Evolutionary conservation across 1,284 basidiomycete genomes (phyloP), one percentile per base, ranked within the genome.

Genomic region (Cryptococcus neoformans): DNA sequence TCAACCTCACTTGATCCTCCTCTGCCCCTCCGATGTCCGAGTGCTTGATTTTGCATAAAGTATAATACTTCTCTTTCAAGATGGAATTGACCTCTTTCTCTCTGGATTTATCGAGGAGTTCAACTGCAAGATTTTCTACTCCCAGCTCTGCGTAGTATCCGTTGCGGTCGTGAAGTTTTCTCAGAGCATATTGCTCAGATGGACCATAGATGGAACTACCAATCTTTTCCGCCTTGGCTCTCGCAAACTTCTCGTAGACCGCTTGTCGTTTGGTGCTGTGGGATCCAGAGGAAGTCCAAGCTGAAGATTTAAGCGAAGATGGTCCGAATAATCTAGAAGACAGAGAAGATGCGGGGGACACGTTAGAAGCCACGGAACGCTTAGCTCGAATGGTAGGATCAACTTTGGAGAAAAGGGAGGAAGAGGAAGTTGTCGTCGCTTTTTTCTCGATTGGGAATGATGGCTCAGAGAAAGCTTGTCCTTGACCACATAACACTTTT

Each of bases 81-180:
- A 28, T 28, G 28, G 28, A 28, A 28, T 28, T 28, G 28, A 28
- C 28, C 28, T 28, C 28, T 28, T 28, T 28, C 28, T 28, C 28
- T 28, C 4, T 28, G 28, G 28, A 28, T 28, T 28, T 28, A 28
- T 28, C 28, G 4, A 44, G 42, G 42, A 44, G 42, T 12, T 21
- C 42, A 17, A n/a, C 42, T 44, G n/a, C n/a, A 10, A 44, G 42
- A 10, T 21, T 44, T 44, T 44, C 42, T 4, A n/a, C 10, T 3
- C 50, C 56, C 9, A 60, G 46, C 16, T 36, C 40, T 6, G 44
- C 42, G 36, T 60, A 60, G 28, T 53, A 51, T 2, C 56, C 47
- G n/a, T 41, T 44, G 12, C 50, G 55, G 51, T 60, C 58, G 8
- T 44, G 42, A 21, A 44, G 42, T 8, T 17, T n/a, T 21, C 42